Evolutionary conservation across 495 filamentous ascomycete genomes (phyloP).

Genomic region (Pyronema domesticum): DNA sequence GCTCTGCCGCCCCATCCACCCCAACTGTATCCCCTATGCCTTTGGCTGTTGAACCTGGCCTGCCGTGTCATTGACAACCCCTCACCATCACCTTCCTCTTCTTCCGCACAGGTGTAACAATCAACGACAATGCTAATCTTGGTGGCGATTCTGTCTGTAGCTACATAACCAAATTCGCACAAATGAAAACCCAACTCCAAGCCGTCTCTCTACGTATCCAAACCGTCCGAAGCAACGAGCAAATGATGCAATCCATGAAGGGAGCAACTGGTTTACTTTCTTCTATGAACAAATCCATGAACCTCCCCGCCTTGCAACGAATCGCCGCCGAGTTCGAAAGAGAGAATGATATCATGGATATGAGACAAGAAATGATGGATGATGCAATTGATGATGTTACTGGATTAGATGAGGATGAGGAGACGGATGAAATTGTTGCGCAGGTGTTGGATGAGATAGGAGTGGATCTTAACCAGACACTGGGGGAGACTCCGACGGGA

Average conservation of each 20-base stretch:
- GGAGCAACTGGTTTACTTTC: slow-evolving; percentile 81
- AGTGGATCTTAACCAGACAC: slow-evolving; percentile 66
- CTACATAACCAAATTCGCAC: slow-evolving; percentile 95
- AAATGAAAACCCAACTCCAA: slow-evolving; percentile 91
- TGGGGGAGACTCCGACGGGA: slow-evolving; percentile 63
- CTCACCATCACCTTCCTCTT: no score
- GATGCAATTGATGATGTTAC: slow-evolving; percentile 98
- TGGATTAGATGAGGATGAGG: slow-evolving; percentile 71
- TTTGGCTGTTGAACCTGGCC: not conserved
- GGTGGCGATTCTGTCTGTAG: not conserved
- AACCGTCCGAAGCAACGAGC: slow-evolving; percentile 93
- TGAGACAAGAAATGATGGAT: slow-evolving; percentile 99
- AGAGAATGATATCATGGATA: slow-evolving; percentile 98
- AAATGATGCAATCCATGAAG: slow-evolving; percentile 99
- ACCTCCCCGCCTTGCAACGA: slow-evolving; percentile 79
- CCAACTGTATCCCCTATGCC: no score
- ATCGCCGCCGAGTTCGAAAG: slow-evolving; percentile 99
- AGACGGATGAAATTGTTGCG: slow-evolving; percentile 89
- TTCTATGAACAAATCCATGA: slow-evolving; percentile 95
- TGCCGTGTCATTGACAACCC: not conserved
- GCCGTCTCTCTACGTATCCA: slow-evolving; percentile 90
- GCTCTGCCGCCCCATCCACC: not conserved
- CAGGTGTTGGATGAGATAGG: slow-evolving; percentile 94
- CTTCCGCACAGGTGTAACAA: not conserved
- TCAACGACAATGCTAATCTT: not conserved